Evolutionary conservation across 2,329 filamentous ascomycete species (phyloP).

Genomic region (Penicillium brevicompactum): DNA sequence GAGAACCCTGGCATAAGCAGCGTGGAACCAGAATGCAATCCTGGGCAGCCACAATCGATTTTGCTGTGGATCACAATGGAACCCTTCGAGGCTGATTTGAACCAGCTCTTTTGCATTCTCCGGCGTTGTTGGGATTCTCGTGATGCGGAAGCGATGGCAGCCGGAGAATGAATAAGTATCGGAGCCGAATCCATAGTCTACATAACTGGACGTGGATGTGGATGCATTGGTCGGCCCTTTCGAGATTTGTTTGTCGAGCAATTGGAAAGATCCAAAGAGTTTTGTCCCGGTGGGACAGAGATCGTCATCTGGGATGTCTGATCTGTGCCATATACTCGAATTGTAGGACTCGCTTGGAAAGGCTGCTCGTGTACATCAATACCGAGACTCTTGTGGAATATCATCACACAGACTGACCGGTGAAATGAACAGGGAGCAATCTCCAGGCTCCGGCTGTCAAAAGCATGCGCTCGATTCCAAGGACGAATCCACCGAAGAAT

Average conservation of each 20-base stretch:
- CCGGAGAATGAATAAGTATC: slow-evolving; percentile 13
- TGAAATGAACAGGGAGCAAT: not conserved
- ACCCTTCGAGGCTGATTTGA: slow-evolving; percentile 15
- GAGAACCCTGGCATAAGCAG: slow-evolving; percentile 1
- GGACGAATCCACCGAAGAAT: not conserved
- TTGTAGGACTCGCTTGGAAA: not conserved
- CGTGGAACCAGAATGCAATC: not conserved
- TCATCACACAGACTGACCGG: not conserved
- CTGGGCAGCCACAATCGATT: not conserved
- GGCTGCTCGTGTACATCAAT: not conserved
- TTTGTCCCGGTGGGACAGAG: slow-evolving; percentile 13
- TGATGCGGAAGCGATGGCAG: slow-evolving; percentile 19
- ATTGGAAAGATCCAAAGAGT: slow-evolving; percentile 14
- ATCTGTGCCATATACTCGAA: not conserved
- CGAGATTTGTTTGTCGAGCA: slow-evolving; percentile 17
- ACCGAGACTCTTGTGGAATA: not conserved
- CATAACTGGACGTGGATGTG: slow-evolving; percentile 7
- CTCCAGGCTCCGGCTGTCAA: not conserved
- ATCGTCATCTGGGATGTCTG: not conserved
- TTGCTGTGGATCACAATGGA: slow-evolving; percentile 20
- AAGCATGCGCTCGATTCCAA: not conserved
- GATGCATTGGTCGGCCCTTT: not conserved
- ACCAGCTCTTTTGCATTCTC: slow-evolving; percentile 2
- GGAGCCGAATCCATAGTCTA: slow-evolving; percentile 21
- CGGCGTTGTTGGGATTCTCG: not conserved